Evolutionary conservation across 1,284 basidiomycete genomes (phyloP), one percentile per base, ranked within the genome.

Genomic region (Rhodotorula sp.): DNA sequence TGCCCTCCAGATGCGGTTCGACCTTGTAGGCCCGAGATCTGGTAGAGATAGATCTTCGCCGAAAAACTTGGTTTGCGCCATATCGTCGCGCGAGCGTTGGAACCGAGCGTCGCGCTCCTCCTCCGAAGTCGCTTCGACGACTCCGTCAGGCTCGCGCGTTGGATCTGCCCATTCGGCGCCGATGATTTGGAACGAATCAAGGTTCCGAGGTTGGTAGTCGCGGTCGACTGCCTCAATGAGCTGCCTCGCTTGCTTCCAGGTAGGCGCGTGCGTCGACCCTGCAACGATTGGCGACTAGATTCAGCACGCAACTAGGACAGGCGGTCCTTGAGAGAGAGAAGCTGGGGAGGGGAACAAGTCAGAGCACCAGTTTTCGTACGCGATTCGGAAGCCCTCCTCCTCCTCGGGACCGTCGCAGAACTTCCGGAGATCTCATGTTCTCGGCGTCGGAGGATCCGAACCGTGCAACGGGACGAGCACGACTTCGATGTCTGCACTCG

Each of bases 321-420:
- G 5, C 1, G 15, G 29, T 21, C 18, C 6, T 26, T 5, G 10
- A 16, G 12, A 23, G 20, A 29, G 29, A 31, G 20, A 14, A 34
- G 31, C 12, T 14, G 2, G 46, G 6, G 34, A 39, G 6, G 34
- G 29, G 15, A 12, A 48, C 16, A 23, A 39, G 49, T 51, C 58
- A 67, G 51, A 61, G 20, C 69, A 76, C n/a, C n/a, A 76, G 63
- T 74, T 76, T 72, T 76, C 68, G 52, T 67, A 67, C 8, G 63
- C 58, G 1, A 68, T 14, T n/a, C 49, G 31, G 59, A 71, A 65
- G 2, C 62, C 65, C 4, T 66, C 58, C 34, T 49, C 34, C 34
- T 7, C 26, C 12, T 26, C 52, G 46, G 68, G 70, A 18, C 62
- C n/a, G 23, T 71, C 70, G 48, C 58, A 61, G 3, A 68, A 39